Evolutionary conservation across 305 asterid genomes (phyloP), one percentile per base, ranked within the genome.

Genomic region (Solanum hybrid): DNA sequence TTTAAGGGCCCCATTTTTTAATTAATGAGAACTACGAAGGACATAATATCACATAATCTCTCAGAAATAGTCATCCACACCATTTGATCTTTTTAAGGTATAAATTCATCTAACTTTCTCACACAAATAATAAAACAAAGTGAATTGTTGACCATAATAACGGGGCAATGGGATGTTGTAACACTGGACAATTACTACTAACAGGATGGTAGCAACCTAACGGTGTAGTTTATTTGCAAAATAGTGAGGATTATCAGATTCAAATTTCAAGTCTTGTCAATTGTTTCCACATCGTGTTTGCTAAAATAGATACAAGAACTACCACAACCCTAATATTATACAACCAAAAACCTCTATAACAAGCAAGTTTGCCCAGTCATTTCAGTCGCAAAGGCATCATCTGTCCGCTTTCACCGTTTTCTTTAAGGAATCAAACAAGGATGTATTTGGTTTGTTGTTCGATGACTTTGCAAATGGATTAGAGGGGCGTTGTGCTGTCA

Each of bases 381-480:
- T 85, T 85, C 88, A 57, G 88, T 85, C 22, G 22, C 45, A 85
- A 12, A 85, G 29, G 78, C 51, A 85, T 61, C 51, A 61, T 61
- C 45, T 4, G 88, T 79, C 33, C 3, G 70, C 37, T 61, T 82
- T 89, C 65, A 36, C 80, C 90, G 24, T 93, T 97, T 95, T 97
- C 95, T 96, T 97, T 38, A 98, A 89, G 89, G 98, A 94, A 89
- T 93, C 96, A 33, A 97, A 91, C 92, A 97, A 87, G 20, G 98
- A 95, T 27, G 94, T 65, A 86, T 57, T 93, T 89, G 91, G 95
- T 91, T 95, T 95, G 83, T 89, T 92, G 92, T 90, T 93, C 20
- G 96, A 94, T 92, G 96, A 72, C 93, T 95, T 97, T 4, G 98
- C 98, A n/a, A 97, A 97, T 20, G 99, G 99, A 91, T 97, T 97